Base-by-base conservation (phyloP, 805 yeast species). In the Kuraishia floccosa region DNA sequence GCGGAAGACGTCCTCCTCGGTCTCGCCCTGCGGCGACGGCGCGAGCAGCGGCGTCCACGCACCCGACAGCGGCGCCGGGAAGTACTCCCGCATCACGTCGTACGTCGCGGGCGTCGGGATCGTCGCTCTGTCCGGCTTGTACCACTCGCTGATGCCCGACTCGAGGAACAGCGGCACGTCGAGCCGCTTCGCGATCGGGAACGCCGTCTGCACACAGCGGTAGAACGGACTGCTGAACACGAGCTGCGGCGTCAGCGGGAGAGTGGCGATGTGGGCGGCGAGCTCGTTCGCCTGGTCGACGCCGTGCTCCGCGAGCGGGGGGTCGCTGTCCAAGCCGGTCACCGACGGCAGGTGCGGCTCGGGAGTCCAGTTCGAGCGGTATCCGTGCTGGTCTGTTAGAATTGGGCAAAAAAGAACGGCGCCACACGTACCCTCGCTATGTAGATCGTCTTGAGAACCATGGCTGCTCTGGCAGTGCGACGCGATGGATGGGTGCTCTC, bases 91-190 rank as follows among this genome's bases (percentile, higher is more conserved):
- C 41, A 85, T 59, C 2, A 54, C 43, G 11, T 60, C 65, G 30
- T 56, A 54, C 14, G 63, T 50, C 0, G 80, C 85, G 1, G 96
- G 87, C 17, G 53, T 57, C 3, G 96, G 94, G 37, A 81, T 72
- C 10, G 72, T 59, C 1, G 61, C 61, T 43, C 95, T 61, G 27
- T 70, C 71, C n/a, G 72, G 73, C 43, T 72, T 71, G 47, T 81
- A 89, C 94, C 95, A 86, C 55, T 91, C 96, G 15, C 96, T 93
- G 17, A 89, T 63, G 1, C 96, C 97, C 32, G 76, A 57, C 43
- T 91, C 98, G 4, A 82, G 53, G 30, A 57, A 63, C 8, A 87
- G 68, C 9, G 73, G 71, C 22, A 81, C 42, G 4, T 64, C 73
- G 11, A 85, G 53, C 17, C 50, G 48, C 26, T 72, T 60, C 1